Evolutionary conservation across 2,329 filamentous ascomycete species (phyloP).

Genomic region (Tricladium varicosporioides): DNA sequence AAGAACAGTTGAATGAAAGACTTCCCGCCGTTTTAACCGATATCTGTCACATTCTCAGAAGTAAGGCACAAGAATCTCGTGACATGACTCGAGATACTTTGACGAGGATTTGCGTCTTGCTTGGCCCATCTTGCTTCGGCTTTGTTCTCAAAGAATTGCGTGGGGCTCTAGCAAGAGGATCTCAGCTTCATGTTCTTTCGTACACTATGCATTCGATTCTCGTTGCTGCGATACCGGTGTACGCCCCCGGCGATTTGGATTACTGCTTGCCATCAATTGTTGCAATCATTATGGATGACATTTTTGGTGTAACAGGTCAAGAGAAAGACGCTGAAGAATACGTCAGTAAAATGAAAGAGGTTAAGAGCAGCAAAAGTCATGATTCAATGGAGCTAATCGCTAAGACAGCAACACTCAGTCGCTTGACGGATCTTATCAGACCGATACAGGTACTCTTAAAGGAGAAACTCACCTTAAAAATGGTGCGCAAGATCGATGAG

Average conservation of each 20-base stretch:
- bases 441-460: conserved; percentile 77
- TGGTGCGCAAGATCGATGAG: conserved; percentile 87
- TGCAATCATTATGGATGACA: conserved; percentile 91
- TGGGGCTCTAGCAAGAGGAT: conserved; percentile 78
- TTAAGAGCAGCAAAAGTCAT: conserved; percentile 97
- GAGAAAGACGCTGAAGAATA: conserved; percentile 98
- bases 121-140: conserved; percentile 80
- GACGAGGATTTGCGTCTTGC: conserved; percentile 74
- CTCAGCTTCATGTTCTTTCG: conserved; percentile 91
- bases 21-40: conserved; percentile 85
- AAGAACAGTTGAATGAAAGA: conserved; percentile 67
- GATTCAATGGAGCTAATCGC: conserved; percentile 95
- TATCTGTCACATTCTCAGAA: conserved; percentile 88
- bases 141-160: conserved; percentile 93
- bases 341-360: conserved; percentile 91
- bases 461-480: conserved; percentile 79
- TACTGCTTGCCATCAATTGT: conserved; percentile 80
- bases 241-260: conserved; percentile 80
- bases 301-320: conserved; percentile 87
- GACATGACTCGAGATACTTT: conserved; percentile 90
- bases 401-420: conserved; percentile 72
- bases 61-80: conserved; percentile 81
- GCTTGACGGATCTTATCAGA: conserved; percentile 71
- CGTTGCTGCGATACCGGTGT: conserved; percentile 68
- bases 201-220: conserved; percentile 93